Evolutionary conservation across 352 stramenopile species (phyloP).

Genomic region (Globisporangium nodosum): DNA sequence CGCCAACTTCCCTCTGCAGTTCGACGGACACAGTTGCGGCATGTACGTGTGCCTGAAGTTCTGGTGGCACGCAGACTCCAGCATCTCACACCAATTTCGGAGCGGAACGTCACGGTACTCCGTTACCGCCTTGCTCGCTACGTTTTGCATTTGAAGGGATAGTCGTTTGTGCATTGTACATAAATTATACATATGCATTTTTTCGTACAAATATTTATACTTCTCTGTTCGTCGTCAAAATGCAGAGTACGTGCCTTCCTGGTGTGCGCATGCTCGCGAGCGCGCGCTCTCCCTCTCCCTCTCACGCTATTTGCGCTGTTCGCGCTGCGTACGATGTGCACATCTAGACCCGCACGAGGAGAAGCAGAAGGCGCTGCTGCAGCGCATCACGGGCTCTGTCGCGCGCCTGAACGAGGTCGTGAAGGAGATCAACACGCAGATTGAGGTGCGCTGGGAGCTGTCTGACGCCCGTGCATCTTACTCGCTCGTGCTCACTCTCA

Average conservation of each 20-base stretch:
- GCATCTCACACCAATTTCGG: no score
- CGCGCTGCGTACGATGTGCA: not conserved
- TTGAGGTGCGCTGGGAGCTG: slow-evolving; percentile 40
- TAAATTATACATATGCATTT: no score
- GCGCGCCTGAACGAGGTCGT: slow-evolving; percentile 74
- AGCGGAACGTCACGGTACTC: no score
- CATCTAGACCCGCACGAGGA: slow-evolving; percentile 72
- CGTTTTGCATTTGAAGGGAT: no score
- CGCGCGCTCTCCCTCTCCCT: not conserved
- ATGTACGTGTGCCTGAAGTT: not conserved
- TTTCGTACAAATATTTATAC: no score
- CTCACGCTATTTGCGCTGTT: not conserved
- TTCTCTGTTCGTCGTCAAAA: no score
- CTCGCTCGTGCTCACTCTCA: not conserved
- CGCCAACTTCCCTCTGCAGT: not conserved
- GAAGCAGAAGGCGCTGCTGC: slow-evolving; percentile 82
- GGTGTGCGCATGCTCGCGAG: no score
- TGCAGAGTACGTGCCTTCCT: no score
- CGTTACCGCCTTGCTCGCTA: no score
- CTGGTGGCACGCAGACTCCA: not conserved
- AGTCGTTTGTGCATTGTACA: no score
- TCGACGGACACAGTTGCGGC: not conserved
- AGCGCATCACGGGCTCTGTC: slow-evolving; percentile 74
- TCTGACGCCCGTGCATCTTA: not conserved
- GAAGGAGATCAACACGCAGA: slow-evolving; percentile 82